phyloP scores from a whole-genome alignment of 345 rosid species.

The Syzygium aromaticum region DNA sequence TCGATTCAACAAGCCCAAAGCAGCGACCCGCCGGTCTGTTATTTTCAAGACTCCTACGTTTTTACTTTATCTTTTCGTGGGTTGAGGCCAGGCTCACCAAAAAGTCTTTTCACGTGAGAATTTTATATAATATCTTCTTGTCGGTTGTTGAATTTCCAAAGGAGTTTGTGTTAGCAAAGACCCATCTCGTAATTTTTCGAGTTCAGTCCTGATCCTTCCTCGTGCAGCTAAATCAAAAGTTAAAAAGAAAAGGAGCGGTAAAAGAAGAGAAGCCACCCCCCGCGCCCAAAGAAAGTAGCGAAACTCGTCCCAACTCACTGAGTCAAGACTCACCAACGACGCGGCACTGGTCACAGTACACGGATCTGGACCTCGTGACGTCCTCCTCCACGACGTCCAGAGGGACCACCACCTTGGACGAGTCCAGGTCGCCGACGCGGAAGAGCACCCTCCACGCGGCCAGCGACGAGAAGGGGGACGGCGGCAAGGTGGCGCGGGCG shows the following conservation, averaged over 20 bases:
- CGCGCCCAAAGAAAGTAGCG: not conserved
- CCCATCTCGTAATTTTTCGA: not conserved
- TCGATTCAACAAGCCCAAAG: not conserved
- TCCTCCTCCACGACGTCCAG: conserved; percentile 68
- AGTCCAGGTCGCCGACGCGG: conserved; percentile 33
- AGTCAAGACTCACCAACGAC: conserved; percentile 60
- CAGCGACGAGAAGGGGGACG: conserved; percentile 25
- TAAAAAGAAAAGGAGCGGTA: not conserved
- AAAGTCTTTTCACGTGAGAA: not conserved
- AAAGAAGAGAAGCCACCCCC: not conserved
- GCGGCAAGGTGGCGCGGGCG: not conserved
- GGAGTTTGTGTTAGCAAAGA: not conserved
- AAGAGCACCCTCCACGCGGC: conserved; percentile 55
- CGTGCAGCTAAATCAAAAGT: not conserved
- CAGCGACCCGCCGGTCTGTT: not conserved
- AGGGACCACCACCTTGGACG: conserved; percentile 27
- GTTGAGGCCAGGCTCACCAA: not conserved
- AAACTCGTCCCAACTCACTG: not conserved
- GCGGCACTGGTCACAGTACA: conserved; percentile 73
- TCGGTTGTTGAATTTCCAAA: not conserved
- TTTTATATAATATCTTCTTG: not conserved
- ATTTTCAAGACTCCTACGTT: not conserved
- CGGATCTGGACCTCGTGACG: conserved; percentile 62
- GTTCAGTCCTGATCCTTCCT: not conserved
- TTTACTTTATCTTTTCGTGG: not conserved